These are phyloP conservation scores for Aureobasidium vineae DNA, from an alignment of 2,329 filamentous ascomycete species.

Conservation along the genomic window DNA sequence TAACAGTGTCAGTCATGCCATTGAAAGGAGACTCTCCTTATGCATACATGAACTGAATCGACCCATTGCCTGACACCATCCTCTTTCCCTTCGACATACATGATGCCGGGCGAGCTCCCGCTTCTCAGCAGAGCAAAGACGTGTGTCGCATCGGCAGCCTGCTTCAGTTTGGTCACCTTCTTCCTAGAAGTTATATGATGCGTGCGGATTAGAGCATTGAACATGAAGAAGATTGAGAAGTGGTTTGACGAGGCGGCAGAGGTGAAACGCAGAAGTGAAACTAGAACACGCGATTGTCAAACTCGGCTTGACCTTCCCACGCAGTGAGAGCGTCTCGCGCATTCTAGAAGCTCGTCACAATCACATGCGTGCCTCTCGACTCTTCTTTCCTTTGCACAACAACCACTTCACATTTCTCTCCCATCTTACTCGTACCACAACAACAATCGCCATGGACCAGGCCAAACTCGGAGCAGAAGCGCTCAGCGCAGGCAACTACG, in stretches of 20 bases:
- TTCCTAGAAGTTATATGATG: constrained; percentile 81
- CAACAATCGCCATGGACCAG: constrained; percentile 27
- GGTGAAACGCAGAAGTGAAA: constrained; percentile 4
- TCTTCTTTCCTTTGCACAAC: background rate
- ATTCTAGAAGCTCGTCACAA: constrained; percentile 21
- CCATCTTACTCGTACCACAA: background rate
- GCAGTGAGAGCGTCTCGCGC: background rate
- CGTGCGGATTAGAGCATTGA: constrained; percentile 67
- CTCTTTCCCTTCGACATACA: constrained; percentile 70
- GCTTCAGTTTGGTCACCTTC: constrained; percentile 63
- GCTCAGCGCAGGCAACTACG: constrained; percentile 62
- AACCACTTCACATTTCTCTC: background rate
- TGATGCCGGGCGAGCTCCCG: constrained; percentile 69
- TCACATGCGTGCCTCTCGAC: constrained; percentile 17
- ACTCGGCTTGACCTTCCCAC: background rate
- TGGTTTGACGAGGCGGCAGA: background rate
- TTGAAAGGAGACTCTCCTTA: background rate
- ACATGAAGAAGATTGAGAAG: constrained; percentile 31
- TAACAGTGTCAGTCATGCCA: background rate
- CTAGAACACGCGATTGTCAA: background rate
- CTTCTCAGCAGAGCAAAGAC: constrained; percentile 65
- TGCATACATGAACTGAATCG: constrained; percentile 54
- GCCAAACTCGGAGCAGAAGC: constrained; percentile 42
- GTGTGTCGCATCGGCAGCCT: constrained; percentile 60
- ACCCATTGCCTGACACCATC: constrained; percentile 62